A percentile compares a stretch with the other conserved stretches of the same genome.
Evolutionary conservation across 192 early-diverging fungal species (phyloP).

Genomic region (Mortierella hygrophila): DNA sequence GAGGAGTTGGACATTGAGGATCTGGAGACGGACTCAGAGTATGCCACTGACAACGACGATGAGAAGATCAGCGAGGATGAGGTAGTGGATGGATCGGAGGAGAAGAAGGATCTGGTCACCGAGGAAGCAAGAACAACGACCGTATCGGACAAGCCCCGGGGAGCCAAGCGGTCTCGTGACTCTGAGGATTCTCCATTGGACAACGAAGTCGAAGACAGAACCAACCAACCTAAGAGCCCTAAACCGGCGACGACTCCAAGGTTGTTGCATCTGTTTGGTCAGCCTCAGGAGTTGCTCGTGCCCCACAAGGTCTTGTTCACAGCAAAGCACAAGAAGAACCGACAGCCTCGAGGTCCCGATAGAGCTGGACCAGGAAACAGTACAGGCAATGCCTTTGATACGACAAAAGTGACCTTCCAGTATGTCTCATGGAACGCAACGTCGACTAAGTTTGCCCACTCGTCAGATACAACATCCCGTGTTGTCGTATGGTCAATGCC

Average conservation of each 20-base stretch:
- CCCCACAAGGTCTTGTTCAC: constrained; percentile 19
- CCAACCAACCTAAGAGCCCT: not conserved
- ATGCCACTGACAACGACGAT: constrained; percentile 11
- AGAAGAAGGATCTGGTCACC: not conserved
- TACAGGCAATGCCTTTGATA: not conserved
- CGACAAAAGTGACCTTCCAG: constrained; percentile 54
- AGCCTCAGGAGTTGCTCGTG: constrained; percentile 18
- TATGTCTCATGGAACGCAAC: constrained; percentile 61
- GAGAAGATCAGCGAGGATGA: constrained; percentile 13
- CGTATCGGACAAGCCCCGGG: not conserved
- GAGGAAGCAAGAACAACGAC: not conserved
- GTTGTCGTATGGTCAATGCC: constrained; percentile 63
- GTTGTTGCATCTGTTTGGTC: constrained; percentile 33
- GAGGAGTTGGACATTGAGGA: constrained; percentile 4
- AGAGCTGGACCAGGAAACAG: not conserved
- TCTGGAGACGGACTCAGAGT: constrained; percentile 11
- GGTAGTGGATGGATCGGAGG: constrained; percentile 14
- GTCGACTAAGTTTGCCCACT: constrained; percentile 63
- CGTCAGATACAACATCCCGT: constrained; percentile 56
- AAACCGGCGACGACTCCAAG: constrained; percentile 9
- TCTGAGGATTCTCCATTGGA: constrained; percentile 11
- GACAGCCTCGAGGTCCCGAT: not conserved
- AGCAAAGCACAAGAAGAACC: not conserved
- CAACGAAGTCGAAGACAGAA: not conserved
- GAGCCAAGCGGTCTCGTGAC: constrained; percentile 1